Percentiles rank a stretch among this genome's conserved stretches.
These are phyloP conservation scores for Xanthoparmelia taractica DNA, from an alignment of 495 filamentous ascomycete genomes.

Conservation along the genomic window DNA sequence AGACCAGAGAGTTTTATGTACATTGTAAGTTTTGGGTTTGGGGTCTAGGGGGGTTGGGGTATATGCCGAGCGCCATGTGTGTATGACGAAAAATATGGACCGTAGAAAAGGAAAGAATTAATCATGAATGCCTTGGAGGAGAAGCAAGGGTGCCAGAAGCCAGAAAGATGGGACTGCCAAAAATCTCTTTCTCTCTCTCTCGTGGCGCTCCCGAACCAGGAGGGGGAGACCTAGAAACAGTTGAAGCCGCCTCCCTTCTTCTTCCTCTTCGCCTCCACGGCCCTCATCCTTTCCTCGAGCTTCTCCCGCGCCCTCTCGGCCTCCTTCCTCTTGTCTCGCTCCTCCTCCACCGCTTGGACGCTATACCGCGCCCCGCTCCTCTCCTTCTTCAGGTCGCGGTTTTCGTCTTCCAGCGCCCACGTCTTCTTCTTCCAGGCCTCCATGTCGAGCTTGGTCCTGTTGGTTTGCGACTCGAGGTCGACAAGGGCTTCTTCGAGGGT, in stretches of 20 bases:
- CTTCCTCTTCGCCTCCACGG: constrained; percentile 94
- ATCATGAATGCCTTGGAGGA: too few relatives aligned
- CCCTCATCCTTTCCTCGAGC: constrained; percentile 89
- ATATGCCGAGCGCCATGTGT: not conserved
- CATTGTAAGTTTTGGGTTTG: too few relatives aligned
- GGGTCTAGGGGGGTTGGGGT: too few relatives aligned
- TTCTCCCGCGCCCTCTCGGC: constrained; percentile 82
- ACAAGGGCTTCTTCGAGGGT: constrained; percentile 92
- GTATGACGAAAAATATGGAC: not conserved
- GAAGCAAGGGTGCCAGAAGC: too few relatives aligned
- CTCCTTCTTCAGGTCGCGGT: constrained; percentile 63
- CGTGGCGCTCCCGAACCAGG: not conserved
- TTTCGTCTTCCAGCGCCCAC: constrained; percentile 66
- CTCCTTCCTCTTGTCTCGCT: constrained; percentile 74
- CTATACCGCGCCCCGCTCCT: constrained; percentile 66
- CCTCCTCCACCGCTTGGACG: constrained; percentile 89
- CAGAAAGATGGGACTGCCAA: not conserved
- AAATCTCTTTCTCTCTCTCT: not conserved
- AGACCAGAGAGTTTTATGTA: too few relatives aligned
- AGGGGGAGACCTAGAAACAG: constrained; percentile 59
- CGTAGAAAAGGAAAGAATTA: not conserved
- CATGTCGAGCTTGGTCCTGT: constrained; percentile 75
- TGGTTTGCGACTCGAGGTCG: constrained; percentile 80
- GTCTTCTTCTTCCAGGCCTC: constrained; percentile 87
- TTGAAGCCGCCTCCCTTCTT: constrained; percentile 93